Evolutionary conservation across 129 eudicot genomes (phyloP), one percentile per base, ranked within the genome.

Genomic region (Deinandra increscens): DNA sequence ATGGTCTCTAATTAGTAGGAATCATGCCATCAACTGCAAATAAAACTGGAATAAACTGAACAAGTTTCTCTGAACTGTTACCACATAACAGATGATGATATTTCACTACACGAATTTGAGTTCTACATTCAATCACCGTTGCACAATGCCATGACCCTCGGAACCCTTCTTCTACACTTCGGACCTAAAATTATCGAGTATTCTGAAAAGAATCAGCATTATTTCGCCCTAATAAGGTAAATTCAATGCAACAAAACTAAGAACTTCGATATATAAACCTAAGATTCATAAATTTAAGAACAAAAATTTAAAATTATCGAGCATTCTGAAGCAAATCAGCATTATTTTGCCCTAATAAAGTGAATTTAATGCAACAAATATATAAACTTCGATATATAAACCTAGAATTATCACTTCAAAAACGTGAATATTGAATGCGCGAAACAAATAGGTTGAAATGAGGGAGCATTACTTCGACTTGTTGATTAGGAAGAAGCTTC

Each of bases 111-210:
- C 92, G 85, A 39, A 44, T 61, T 50, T 54, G 72, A 18, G 75
- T 48, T 55, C 39, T 60, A 42, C 72, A 78, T 13, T 38, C 64
- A 54, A 84, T 70, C 43, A 91, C 82, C 0, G 67, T 82, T 26
- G 82, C 95, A 36, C 46, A 3, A 73, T 87, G 92, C 95, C 95
- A 91, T 51, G 95, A 91, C 39, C 95, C 97, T 15, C 34, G 76
- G 18, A 85, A 80, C 18, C 95, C 95, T 17, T 85, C 88, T 69
- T 91, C 88, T 3, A 84, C 23, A 64, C 97, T 81, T 81, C 92
- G 83, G 23, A 91, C 97, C 97, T 91, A 74, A 37, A 7, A 50
- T 8, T 26, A 26, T 26, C 31, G 31, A 26, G 31, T 26, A 26
- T 26, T 26, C 31, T 26, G 31, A 26, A 26, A n/a, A 14, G 6